Evolutionary conservation across 345 rosid species (phyloP), one percentile per base, ranked within the genome.

Genomic region (Eucalyptus brandiana): DNA sequence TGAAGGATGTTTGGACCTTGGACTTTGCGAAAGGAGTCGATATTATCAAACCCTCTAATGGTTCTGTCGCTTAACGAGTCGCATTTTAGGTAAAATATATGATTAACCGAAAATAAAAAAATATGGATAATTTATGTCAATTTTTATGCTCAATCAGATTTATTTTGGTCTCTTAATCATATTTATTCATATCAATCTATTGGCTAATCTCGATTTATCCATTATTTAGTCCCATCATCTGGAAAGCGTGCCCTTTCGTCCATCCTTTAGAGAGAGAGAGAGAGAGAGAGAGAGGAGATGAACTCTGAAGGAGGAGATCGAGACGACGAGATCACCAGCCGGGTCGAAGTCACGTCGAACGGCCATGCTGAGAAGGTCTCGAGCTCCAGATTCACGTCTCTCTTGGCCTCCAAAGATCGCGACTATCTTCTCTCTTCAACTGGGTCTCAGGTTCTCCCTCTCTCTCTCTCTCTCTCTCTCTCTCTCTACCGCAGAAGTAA

Each of bases 401-500:
- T 93, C 60, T 87, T 95, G 88, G 93, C 92, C 48, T 89, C 97
- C 51, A 85, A 89, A 85, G 94, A 92, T 62, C 96, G 96, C 32
- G 97, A 95, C 87, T 93, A 88, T 90, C 95, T 95, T 81, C 93
- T 93, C 58, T 90, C 94, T 47, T 89, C 91, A 2, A 87, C 89
- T 62, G 93, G 90, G 48, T 50, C 91, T 89, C 94, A 93, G 94
- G 96, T 91, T 89, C 80, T n/a, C 48, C 49, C 23, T 80, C 54
- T 40, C n/a, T n/a, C 58, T 9, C 21, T 3, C 80, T 32, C 80
- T 69, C 80, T 17, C 80, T 34, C 80, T 62, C 72, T 86, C 80
- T 87, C 69, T 87, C 26, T 21, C 5, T 85, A 8, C 45, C 5
- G 24, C 67, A 19, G 30, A 26, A 87, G 49, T 40, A 8, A 87